These are phyloP conservation scores for Reticulascus tulasneorum DNA, from an alignment of 2,329 filamentous ascomycete genomes.

Conservation along the genomic window DNA sequence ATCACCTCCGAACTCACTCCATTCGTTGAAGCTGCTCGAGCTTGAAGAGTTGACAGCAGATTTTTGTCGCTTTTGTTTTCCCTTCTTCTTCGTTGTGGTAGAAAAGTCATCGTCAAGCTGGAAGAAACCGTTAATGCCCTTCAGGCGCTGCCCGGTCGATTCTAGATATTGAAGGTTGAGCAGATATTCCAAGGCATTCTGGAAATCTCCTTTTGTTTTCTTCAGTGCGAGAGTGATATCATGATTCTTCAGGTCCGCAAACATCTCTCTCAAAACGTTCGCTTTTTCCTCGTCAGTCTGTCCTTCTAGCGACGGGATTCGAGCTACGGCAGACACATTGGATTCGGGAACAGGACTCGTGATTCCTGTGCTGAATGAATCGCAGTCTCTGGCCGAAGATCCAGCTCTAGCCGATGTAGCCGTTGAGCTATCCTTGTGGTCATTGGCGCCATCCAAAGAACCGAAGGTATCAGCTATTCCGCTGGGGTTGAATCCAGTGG, in stretches of 20 bases:
- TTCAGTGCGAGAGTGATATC: slow-evolving; percentile 65
- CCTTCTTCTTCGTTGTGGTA: slow-evolving; percentile 23
- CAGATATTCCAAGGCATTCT: slow-evolving; percentile 71
- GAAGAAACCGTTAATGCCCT: slow-evolving; percentile 80
- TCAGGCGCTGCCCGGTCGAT: slow-evolving; percentile 57
- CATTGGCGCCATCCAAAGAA: slow-evolving; percentile 17
- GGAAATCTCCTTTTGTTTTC: slow-evolving; percentile 63
- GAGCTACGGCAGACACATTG: slow-evolving; percentile 9
- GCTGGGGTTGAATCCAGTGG: slow-evolving; percentile 73
- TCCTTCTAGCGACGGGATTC: slow-evolving; percentile 25
- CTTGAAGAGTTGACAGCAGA: slow-evolving; percentile 7
- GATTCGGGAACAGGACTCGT: slow-evolving; percentile 12
- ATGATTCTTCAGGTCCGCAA: slow-evolving; percentile 62
- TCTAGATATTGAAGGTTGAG: slow-evolving; percentile 76
- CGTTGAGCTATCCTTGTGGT: slow-evolving; percentile 17
- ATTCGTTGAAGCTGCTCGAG: slow-evolving; percentile 11
- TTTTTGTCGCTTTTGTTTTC: slow-evolving; percentile 30
- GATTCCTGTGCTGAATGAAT: slow-evolving; percentile 21
- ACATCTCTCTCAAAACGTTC: slow-evolving; percentile 62
- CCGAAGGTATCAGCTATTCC: slow-evolving; percentile 52
- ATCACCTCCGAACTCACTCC: too few relatives aligned
- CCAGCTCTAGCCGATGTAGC: slow-evolving; percentile 21
- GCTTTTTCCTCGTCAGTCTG: slow-evolving; percentile 59
- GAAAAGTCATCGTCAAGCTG: slow-evolving; percentile 43
- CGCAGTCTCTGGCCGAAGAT: slow-evolving; percentile 23